Conservation (phyloP, 164 flowering plant species). For the Chimonanthus praecox region DNA sequence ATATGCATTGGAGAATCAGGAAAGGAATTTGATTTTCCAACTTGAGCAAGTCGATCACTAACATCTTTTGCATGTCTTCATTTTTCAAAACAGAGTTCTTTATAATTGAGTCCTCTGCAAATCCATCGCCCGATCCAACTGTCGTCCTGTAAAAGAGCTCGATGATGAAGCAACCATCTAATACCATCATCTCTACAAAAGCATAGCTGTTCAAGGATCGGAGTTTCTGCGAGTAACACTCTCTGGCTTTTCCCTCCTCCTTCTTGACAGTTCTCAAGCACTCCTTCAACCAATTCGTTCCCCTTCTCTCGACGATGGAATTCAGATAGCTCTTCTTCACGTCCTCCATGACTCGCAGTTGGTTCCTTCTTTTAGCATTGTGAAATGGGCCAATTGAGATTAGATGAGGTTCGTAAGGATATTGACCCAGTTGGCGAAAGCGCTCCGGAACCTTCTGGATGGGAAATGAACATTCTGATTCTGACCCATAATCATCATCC, state of each 20-base stretch:
- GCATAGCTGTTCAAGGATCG: conserved; percentile 25
- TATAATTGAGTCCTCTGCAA: neutral
- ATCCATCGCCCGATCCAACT: neutral
- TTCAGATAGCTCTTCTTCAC: neutral
- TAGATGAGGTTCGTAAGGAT: neutral
- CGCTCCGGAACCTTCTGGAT: neutral
- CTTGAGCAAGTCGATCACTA: neutral
- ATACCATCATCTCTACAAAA: conserved; percentile 1
- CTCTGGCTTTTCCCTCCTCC: conserved; percentile 20
- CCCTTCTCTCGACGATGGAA: neutral
- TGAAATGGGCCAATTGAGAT: neutral
- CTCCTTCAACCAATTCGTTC: neutral
- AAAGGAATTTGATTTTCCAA: conserved; percentile 1
- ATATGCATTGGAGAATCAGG: neutral
- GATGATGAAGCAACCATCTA: conserved; percentile 6
- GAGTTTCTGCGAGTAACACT: conserved; percentile 41
- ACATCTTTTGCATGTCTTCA: neutral
- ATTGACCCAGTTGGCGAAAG: neutral
- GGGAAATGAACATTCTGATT: neutral
- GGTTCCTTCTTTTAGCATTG: neutral
- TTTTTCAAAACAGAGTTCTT: neutral
- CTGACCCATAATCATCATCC: too few relatives aligned
- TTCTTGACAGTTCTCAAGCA: neutral
- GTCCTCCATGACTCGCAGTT: neutral
- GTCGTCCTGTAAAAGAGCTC: conserved; percentile 31